These are phyloP conservation scores for Cyberlindnera meyerae DNA, from an alignment of 805 yeast genomes.

Conservation along the genomic window DNA sequence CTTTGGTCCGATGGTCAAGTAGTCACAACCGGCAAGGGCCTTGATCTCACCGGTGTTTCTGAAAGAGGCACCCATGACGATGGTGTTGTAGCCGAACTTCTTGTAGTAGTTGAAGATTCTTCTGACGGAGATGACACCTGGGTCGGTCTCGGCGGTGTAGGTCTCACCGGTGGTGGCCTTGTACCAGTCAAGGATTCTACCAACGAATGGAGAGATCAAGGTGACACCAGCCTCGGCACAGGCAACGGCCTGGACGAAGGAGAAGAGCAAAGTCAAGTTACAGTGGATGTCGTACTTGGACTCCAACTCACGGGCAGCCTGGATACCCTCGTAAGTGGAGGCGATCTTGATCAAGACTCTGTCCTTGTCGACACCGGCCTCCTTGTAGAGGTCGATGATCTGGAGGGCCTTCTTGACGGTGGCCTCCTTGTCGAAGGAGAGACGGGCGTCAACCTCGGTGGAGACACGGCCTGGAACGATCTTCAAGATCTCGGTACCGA, in stretches of 20 bases:
- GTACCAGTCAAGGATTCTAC: conserved; percentile 98
- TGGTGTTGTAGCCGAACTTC: conserved; percentile 92
- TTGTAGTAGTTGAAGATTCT: conserved; percentile 94
- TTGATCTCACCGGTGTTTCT: conserved; percentile 94
- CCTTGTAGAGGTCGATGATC: conserved; percentile 81
- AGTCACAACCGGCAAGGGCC: conserved; percentile 96
- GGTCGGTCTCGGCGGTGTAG: conserved; percentile 78
- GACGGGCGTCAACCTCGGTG: conserved; percentile 98
- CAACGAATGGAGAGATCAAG: conserved; percentile 97
- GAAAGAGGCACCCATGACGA: conserved; percentile 99
- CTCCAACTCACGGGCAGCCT: conserved; percentile 96
- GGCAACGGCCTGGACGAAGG: conserved; percentile 96
- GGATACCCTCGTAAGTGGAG: conserved; percentile 99
- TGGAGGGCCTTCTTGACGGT: conserved; percentile 91
- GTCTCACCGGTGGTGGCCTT: conserved; percentile 89
- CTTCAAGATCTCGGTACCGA: conserved; percentile 87
- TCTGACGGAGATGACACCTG: conserved; percentile 93
- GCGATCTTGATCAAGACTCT: conserved; percentile 94
- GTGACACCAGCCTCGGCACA: conserved; percentile 97
- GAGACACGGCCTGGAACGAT: conserved; percentile 99
- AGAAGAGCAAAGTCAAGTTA: conserved; percentile 92
- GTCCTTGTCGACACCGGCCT: conserved; percentile 80
- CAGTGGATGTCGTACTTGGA: conserved; percentile 85
- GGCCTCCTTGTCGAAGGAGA: conserved; percentile 92
- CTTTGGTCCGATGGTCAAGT: conserved; percentile 90